Conservation (phyloP, 129 eudicot genomes). For the Artemisia annua region DNA sequence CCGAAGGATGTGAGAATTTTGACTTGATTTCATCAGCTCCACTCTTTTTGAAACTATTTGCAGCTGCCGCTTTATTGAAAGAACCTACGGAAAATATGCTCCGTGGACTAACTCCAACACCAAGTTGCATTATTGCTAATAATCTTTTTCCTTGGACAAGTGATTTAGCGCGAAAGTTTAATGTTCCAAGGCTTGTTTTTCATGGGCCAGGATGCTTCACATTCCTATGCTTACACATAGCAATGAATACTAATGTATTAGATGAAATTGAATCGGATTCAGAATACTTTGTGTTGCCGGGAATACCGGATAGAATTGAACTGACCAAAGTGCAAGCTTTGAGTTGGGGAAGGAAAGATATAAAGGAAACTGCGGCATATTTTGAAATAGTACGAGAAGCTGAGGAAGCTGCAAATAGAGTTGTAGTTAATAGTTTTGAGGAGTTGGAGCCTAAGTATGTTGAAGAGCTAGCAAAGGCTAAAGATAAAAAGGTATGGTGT, state of each 20-base stretch:
- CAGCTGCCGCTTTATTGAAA: conserved; percentile 22
- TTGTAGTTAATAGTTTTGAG: conserved; percentile 50
- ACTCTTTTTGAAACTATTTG: conserved; percentile 18
- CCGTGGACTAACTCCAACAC: conserved; percentile 23
- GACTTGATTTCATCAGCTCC: conserved; percentile 28
- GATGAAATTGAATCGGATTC: conserved; percentile 24
- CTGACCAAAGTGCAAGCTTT: conserved; percentile 31
- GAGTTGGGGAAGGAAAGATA: conserved; percentile 8
- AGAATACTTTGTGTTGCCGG: conserved; percentile 39
- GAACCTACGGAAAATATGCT: conserved; percentile 29
- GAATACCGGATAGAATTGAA: conserved; percentile 36
- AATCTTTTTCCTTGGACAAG: conserved; percentile 38
- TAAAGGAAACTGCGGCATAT: neutral
- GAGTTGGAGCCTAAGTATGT: conserved; percentile 51
- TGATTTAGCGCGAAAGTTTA: conserved; percentile 26
- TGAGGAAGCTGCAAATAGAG: conserved; percentile 26
- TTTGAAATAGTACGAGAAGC: neutral
- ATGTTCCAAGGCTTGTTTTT: conserved; percentile 43
- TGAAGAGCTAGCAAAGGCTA: conserved; percentile 33
- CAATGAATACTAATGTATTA: conserved; percentile 13
- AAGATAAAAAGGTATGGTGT: conserved; percentile 45
- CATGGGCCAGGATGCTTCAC: conserved; percentile 57
- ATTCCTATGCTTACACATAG: conserved; percentile 26
- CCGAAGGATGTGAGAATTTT: conserved; percentile 35
- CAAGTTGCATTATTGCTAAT: conserved; percentile 49